Conservation (phyloP, 1,284 basidiomycete genomes). For the Heliocybe sulcata region DNA sequence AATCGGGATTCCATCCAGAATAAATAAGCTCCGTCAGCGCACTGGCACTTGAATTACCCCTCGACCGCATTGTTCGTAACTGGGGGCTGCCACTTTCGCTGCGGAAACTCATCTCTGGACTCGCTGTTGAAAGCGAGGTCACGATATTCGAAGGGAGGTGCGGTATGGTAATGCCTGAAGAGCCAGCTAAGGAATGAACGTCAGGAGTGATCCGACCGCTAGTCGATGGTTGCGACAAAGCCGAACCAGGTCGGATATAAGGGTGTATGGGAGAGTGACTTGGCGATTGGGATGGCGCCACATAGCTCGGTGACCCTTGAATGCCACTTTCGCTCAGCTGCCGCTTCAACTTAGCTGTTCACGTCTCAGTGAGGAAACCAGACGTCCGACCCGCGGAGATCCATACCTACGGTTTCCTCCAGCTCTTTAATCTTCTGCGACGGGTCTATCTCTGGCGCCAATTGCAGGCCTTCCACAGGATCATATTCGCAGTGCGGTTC, state of each 20-base stretch:
- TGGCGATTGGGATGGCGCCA: constrained; percentile 31
- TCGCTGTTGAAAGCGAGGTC: constrained; percentile 32
- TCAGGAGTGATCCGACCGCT: neutral
- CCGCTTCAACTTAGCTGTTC: constrained; percentile 54
- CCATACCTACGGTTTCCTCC: constrained; percentile 70
- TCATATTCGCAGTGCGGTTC: constrained; percentile 80
- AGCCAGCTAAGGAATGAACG: neutral
- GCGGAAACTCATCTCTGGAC: constrained; percentile 34
- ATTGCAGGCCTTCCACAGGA: constrained; percentile 70
- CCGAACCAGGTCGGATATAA: constrained; percentile 13
- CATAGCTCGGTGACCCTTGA: constrained; percentile 19
- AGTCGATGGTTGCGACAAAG: constrained; percentile 11
- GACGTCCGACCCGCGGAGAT: too few species aligned
- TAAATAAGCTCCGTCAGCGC: constrained; percentile 58
- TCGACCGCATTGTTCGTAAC: constrained; percentile 20
- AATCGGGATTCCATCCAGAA: constrained; percentile 75
- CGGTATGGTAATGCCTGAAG: constrained; percentile 32
- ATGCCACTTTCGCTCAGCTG: constrained; percentile 47
- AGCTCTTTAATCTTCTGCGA: constrained; percentile 65
- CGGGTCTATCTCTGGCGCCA: constrained; percentile 69
- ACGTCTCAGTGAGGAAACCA: neutral
- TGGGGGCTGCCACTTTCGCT: constrained; percentile 47
- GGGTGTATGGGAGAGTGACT: constrained; percentile 19
- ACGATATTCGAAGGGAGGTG: constrained; percentile 40
- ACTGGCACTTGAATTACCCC: constrained; percentile 25